phyloP scores from a whole-genome alignment of 306 rosid species.

The Nissolia schottii region DNA sequence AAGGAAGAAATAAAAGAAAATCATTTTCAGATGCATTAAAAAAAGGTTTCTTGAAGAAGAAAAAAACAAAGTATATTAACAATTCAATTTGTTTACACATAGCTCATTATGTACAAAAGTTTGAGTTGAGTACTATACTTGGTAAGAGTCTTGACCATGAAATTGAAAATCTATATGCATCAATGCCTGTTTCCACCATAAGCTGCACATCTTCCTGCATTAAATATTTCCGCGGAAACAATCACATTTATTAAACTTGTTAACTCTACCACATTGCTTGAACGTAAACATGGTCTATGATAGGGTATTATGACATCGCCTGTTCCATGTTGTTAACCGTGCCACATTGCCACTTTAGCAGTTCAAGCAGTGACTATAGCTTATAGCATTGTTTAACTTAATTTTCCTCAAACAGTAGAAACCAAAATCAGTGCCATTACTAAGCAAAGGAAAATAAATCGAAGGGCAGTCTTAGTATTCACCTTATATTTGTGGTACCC shows the following conservation, averaged over 20 bases:
- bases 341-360: background rate
- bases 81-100: background rate
- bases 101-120: background rate
- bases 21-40: background rate
- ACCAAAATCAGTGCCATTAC: background rate
- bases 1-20: background rate
- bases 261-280: too few relatives aligned
- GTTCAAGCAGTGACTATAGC: background rate
- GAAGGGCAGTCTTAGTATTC: background rate
- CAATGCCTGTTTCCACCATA: constrained; percentile 71
- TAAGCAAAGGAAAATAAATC: background rate
- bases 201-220: constrained; percentile 79
- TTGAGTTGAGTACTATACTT: constrained; percentile 28
- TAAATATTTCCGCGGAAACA: too few relatives aligned
- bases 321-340: too few relatives aligned
- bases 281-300: too few relatives aligned
- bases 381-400: background rate
- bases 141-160: constrained; percentile 90
- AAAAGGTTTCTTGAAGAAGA: background rate
- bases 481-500: constrained; percentile 74
- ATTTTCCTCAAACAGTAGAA: background rate
- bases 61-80: background rate
- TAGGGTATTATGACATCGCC: too few relatives aligned
- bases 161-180: constrained; percentile 79
- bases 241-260: too few relatives aligned